Percentiles rank a stretch among this genome's conserved stretches.
These are phyloP conservation scores for Candida nonsorbophila DNA, from an alignment of 805 yeast genomes.

Conservation along the genomic window DNA sequence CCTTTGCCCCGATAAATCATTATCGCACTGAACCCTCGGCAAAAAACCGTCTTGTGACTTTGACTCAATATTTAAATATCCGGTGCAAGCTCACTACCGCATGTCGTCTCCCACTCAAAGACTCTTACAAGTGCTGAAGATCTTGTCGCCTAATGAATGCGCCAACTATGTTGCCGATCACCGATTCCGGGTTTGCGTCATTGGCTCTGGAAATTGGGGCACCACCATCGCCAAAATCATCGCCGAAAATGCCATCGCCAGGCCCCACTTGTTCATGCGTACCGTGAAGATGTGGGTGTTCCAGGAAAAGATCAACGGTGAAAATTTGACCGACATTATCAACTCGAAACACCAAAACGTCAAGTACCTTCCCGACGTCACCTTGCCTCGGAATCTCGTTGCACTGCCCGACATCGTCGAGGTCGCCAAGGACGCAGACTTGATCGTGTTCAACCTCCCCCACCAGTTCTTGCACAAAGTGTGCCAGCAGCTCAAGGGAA, in stretches of 20 bases:
- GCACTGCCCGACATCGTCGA: conserved; percentile 36
- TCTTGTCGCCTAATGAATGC: conserved; percentile 15
- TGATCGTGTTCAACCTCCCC: conserved; percentile 40
- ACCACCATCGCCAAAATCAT: conserved; percentile 42
- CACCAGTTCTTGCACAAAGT: conserved; percentile 40
- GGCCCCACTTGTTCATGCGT: conserved; percentile 32
- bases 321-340: conserved; percentile 39
- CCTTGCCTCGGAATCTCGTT: conserved; percentile 34
- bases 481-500: conserved; percentile 34
- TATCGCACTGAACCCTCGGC: too few relatives aligned
- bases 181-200: conserved; percentile 33
- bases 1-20: too few relatives aligned
- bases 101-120: conserved; percentile 18
- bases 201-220: conserved; percentile 47
- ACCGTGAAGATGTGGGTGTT: conserved; percentile 43
- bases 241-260: conserved; percentile 37
- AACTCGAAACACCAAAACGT: conserved; percentile 40
- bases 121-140: conserved; percentile 23
- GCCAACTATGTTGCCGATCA: conserved; percentile 13
- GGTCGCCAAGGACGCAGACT: conserved; percentile 37
- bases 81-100: too few relatives aligned
- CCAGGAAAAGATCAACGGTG: conserved; percentile 36
- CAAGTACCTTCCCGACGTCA: conserved; percentile 39
- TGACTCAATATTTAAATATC: not conserved
- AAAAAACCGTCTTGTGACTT: too few relatives aligned